phyloP scores from a whole-genome alignment of 1,139 yeast genomes.

The Suhomyces wounanorum region DNA sequence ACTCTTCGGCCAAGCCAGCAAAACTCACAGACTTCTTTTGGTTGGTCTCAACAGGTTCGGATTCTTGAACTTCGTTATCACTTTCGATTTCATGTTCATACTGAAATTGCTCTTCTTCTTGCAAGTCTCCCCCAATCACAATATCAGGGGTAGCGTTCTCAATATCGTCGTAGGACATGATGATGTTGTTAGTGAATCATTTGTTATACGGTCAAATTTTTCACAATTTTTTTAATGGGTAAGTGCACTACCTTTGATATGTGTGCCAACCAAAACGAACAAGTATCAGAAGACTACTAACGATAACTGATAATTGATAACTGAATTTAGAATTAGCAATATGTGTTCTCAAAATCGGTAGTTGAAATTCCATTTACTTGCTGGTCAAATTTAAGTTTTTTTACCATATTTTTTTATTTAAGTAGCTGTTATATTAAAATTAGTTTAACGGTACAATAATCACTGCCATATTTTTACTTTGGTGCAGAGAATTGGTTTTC shows the following conservation, averaged over 20 bases:
- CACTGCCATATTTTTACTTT: no score
- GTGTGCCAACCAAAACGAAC: neutral
- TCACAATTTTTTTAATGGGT: slow-evolving; percentile 15
- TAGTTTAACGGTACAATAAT: no score
- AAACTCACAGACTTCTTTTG: slow-evolving; percentile 82
- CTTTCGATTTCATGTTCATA: slow-evolving; percentile 51
- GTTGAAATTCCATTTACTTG: no score
- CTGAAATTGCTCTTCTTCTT: slow-evolving; percentile 45
- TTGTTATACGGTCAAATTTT: slow-evolving; percentile 18
- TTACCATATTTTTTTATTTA: no score
- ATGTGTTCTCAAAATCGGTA: no score
- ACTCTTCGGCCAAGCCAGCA: slow-evolving; percentile 64
- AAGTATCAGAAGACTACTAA: neutral
- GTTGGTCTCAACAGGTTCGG: slow-evolving; percentile 34
- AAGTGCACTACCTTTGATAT: slow-evolving; percentile 6
- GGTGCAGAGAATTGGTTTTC: no score
- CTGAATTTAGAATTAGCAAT: no score
- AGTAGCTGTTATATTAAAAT: no score
- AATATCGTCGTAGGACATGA: slow-evolving; percentile 64
- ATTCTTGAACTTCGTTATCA: slow-evolving; percentile 44
- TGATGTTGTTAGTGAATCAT: slow-evolving; percentile 7
- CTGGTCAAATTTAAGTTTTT: no score
- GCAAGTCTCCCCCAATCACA: slow-evolving; percentile 71
- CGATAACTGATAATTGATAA: neutral
- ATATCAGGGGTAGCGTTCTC: slow-evolving; percentile 85